These are phyloP conservation scores for Cyclotella sp. DNA, from an alignment of 108 stramenopile species.

Conservation along the genomic window DNA sequence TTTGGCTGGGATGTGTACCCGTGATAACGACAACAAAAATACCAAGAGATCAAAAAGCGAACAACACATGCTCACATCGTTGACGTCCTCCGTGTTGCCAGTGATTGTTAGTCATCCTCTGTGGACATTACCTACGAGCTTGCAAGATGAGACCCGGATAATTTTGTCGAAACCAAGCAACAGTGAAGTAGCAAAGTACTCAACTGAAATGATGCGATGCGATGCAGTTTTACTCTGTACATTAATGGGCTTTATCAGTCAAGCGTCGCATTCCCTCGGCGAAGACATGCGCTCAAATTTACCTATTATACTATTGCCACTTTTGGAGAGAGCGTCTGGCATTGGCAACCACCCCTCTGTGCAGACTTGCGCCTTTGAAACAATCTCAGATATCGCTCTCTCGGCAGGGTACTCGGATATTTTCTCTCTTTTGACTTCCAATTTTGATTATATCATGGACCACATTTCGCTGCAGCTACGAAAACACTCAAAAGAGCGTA, in stretches of 20 bases:
- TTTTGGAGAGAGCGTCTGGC: slow-evolving; percentile 50
- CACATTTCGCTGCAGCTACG: slow-evolving; percentile 36
- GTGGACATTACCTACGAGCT: slow-evolving; percentile 46
- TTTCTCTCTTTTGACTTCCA: slow-evolving; percentile 31
- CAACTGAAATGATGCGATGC: slow-evolving; percentile 41
- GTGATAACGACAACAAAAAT: neutral
- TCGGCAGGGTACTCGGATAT: slow-evolving; percentile 22
- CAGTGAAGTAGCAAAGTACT: slow-evolving; percentile 7
- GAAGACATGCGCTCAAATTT: slow-evolving; percentile 29
- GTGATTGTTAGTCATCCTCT: slow-evolving; percentile 44
- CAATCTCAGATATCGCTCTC: slow-evolving; percentile 30
- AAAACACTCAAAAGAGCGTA: slow-evolving; percentile 33
- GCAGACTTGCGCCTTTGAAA: slow-evolving; percentile 29
- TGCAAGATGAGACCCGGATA: neutral
- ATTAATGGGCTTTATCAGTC: slow-evolving; percentile 45
- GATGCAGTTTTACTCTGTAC: slow-evolving; percentile 51
- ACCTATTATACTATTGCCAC: slow-evolving; percentile 47
- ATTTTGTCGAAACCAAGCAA: neutral
- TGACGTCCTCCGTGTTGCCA: slow-evolving; percentile 47
- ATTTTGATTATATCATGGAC: slow-evolving; percentile 62
- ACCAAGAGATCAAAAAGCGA: slow-evolving; percentile 1
- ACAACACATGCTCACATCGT: slow-evolving; percentile 32
- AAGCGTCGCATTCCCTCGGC: slow-evolving; percentile 29
- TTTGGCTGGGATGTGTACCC: slow-evolving; percentile 18
- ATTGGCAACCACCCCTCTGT: slow-evolving; percentile 51